A percentile compares a stretch with the other conserved stretches of the same genome.
Evolutionary conservation across 305 asterid genomes (phyloP).

Genomic region (Fraxinus xanthoxyloides): DNA sequence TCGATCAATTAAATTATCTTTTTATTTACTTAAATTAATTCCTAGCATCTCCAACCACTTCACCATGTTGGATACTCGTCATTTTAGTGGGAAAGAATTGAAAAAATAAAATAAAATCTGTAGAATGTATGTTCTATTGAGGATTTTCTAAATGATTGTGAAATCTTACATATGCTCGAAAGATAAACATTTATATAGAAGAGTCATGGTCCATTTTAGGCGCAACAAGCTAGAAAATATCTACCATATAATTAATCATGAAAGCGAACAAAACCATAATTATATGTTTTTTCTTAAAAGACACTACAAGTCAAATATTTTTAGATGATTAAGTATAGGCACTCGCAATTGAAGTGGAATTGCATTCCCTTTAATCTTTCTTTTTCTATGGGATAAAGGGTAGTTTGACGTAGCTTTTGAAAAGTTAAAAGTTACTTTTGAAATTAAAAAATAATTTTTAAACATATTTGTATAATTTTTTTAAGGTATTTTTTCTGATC

Average conservation of each 20-base stretch:
- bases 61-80: not conserved
- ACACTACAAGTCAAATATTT: not conserved
- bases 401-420: too few species aligned
- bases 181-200: not conserved
- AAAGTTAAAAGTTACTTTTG: too few species aligned
- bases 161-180: not conserved
- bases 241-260: not conserved
- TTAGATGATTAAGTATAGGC: constrained; percentile 9
- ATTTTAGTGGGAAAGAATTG: not conserved
- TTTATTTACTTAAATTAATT: not conserved
- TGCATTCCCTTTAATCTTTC: constrained; percentile 18
- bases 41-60: not conserved
- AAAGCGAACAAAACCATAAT: not conserved
- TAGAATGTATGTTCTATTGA: not conserved
- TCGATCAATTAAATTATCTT: too few species aligned
- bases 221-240: not conserved
- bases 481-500: too few species aligned
- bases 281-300: not conserved
- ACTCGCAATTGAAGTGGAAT: constrained; percentile 28
- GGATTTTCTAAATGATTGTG: not conserved
- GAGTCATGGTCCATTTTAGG: not conserved
- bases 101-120: too few species aligned
- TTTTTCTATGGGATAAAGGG: not conserved
- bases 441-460: too few species aligned
- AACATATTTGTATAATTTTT: too few species aligned